Percentiles rank a stretch among this genome's conserved stretches.
Conservation (phyloP, 2,329 filamentous ascomycete genomes). For the Paradendryphiella salina region DNA sequence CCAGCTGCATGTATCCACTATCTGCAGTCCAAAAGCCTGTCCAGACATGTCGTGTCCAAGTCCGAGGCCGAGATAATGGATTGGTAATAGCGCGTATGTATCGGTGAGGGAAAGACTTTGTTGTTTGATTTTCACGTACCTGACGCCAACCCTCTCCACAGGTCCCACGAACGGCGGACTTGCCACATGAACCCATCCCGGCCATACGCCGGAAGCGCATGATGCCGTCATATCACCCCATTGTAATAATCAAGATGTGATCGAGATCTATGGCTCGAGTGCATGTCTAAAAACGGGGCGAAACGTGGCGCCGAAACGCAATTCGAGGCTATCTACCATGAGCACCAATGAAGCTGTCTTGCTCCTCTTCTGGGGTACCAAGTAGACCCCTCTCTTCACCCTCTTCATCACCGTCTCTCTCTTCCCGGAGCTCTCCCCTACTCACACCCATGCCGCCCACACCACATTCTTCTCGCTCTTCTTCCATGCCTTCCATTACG, state of each 20-base stretch:
- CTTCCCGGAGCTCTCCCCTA: conserved; percentile 43
- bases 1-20: conserved; percentile 8
- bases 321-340: conserved; percentile 11
- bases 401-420: conserved; percentile 29
- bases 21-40: not conserved
- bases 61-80: conserved; percentile 2
- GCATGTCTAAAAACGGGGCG: not conserved
- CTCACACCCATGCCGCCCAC: conserved; percentile 49
- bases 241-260: not conserved
- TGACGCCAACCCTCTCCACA: not conserved
- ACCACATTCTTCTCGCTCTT: conserved; percentile 36
- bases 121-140: conserved; percentile 1
- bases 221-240: conserved; percentile 4
- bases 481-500: conserved; percentile 68
- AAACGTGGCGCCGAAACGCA: conserved; percentile 5
- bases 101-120: conserved; percentile 7
- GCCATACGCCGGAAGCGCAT: conserved; percentile 2
- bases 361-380: conserved; percentile 28
- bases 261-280: not conserved
- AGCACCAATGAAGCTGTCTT: conserved; percentile 24
- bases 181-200: conserved; percentile 5
- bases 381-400: conserved; percentile 50
- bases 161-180: conserved; percentile 7
- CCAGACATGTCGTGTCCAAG: conserved; percentile 1
- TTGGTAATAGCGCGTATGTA: conserved; percentile 1